These are phyloP conservation scores for Thalia dealbata DNA, from an alignment of 176 grass and related monocot genomes.

Conservation along the genomic window DNA sequence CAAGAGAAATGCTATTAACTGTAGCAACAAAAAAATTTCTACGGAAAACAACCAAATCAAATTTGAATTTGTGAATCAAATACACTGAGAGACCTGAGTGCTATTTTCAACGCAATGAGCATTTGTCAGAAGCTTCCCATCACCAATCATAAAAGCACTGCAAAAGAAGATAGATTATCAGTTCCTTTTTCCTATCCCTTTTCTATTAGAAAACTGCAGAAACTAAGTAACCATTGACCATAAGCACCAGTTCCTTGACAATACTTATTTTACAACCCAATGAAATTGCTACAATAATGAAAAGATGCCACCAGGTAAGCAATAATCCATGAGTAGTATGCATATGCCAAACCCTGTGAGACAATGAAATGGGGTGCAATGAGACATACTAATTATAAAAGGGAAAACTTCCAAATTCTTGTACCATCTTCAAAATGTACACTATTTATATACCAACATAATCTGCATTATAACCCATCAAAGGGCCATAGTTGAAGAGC, in stretches of 20 bases:
- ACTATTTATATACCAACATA: too few relatives aligned
- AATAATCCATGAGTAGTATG: too few relatives aligned
- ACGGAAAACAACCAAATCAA: background rate
- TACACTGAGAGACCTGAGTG: slow-evolving; percentile 48
- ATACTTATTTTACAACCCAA: too few relatives aligned
- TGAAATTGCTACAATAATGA: too few relatives aligned
- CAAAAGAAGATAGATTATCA: background rate
- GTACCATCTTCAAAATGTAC: too few relatives aligned
- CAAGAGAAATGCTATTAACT: background rate
- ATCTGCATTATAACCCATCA: too few relatives aligned
- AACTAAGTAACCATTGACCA: background rate
- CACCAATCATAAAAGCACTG: slow-evolving; percentile 95
- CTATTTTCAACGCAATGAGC: slow-evolving; percentile 90
- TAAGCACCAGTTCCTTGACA: background rate
- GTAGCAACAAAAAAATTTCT: slow-evolving; percentile 1
- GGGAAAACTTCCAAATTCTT: too few relatives aligned
- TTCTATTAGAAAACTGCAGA: slow-evolving; percentile 55
- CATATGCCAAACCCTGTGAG: too few relatives aligned
- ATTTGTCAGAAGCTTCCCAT: slow-evolving; percentile 91
- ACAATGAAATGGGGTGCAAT: too few relatives aligned
- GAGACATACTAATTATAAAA: too few relatives aligned
- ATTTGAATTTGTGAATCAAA: background rate
- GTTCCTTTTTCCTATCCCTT: slow-evolving; percentile 37
- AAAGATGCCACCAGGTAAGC: too few relatives aligned
- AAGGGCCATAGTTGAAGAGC: too few relatives aligned